Conservation (phyloP, 192 early-diverging fungal genomes). For the Phycomyces nitens region DNA sequence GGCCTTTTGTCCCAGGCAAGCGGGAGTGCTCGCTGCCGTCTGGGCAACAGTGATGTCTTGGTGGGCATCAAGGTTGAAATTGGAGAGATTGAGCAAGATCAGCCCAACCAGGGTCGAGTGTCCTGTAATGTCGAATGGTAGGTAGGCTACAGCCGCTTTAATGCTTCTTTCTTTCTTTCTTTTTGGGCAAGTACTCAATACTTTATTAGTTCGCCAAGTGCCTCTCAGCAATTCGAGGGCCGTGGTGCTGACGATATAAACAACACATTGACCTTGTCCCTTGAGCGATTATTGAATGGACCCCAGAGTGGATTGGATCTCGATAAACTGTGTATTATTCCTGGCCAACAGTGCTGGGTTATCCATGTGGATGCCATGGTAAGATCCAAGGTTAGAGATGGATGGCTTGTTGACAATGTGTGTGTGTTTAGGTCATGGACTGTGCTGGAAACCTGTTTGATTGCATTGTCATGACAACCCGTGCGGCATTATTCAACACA, state of each 20-base stretch:
- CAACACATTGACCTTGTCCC: conserved; percentile 77
- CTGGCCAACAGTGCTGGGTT: conserved; percentile 86
- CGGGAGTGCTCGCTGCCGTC: conserved; percentile 80
- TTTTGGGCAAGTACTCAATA: too few relatives aligned
- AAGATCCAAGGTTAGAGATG: too few relatives aligned
- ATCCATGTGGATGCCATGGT: conserved; percentile 87
- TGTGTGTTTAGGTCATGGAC: conserved; percentile 62
- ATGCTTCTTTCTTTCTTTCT: too few relatives aligned
- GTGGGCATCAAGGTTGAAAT: conserved; percentile 96
- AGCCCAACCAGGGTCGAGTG: conserved; percentile 63
- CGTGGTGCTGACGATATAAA: conserved; percentile 80
- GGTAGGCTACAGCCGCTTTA: background rate
- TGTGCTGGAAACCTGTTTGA: conserved; percentile 87
- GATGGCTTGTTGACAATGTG: background rate
- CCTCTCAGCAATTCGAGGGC: conserved; percentile 77
- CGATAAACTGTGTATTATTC: conserved; percentile 85
- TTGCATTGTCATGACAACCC: conserved; percentile 76
- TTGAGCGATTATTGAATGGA: conserved; percentile 77
- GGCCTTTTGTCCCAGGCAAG: conserved; percentile 87
- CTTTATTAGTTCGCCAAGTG: conserved; percentile 67
- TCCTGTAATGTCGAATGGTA: conserved; percentile 91
- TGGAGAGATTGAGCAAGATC: conserved; percentile 61
- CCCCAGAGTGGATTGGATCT: conserved; percentile 85
- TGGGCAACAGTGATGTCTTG: conserved; percentile 83
- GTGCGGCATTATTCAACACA: conserved; percentile 89